These are phyloP conservation scores for Nectriaceae sp. DNA, from an alignment of 2,329 filamentous ascomycete genomes.

Conservation along the genomic window DNA sequence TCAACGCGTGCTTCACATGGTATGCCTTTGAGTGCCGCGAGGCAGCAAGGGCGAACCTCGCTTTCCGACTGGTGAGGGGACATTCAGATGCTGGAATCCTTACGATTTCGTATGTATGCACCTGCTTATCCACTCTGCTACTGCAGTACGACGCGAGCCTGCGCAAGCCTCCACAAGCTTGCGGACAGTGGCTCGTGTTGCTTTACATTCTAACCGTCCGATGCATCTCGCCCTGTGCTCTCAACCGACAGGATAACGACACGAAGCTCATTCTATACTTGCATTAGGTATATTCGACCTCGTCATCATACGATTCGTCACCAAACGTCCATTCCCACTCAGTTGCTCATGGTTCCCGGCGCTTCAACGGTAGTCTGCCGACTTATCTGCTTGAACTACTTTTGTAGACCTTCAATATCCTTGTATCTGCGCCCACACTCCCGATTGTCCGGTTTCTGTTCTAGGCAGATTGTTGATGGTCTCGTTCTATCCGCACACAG, in stretches of 20 bases:
- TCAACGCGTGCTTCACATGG: constrained; percentile 5
- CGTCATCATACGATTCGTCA: constrained; percentile 9
- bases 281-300: background rate
- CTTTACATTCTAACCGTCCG: constrained; percentile 2
- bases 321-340: background rate
- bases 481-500: no score
- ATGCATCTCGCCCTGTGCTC: constrained; percentile 4
- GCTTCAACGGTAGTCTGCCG: no score
- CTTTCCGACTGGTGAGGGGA: no score
- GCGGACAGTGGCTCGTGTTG: constrained; percentile 14
- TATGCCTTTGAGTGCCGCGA: no score
- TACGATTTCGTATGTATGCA: background rate
- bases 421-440: no score
- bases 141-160: constrained; percentile 11
- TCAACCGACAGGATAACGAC: background rate
- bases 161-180: constrained; percentile 9
- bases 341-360: no score
- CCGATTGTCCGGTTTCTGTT: no score
- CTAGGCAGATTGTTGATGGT: no score
- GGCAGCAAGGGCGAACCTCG: background rate
- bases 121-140: constrained; percentile 4
- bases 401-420: no score
- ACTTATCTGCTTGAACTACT: no score
- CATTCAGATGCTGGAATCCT: background rate
- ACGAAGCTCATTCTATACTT: constrained; percentile 13